Percentiles rank a stretch among this genome's conserved stretches.
Evolutionary conservation across 257 asterid species (phyloP).

Genomic region (Phtheirospermum japonicum): DNA sequence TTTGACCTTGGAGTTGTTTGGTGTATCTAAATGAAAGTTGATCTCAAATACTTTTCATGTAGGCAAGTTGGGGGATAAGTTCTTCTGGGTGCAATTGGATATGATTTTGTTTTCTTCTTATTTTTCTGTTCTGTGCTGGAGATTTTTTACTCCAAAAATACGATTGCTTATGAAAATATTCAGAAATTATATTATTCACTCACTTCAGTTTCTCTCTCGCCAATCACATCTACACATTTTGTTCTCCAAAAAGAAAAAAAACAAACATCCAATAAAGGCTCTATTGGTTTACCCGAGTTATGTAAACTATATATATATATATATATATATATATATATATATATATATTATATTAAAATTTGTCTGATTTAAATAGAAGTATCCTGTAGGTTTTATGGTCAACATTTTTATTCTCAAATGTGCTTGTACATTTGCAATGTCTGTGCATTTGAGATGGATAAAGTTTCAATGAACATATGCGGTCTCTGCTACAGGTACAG

Average conservation of each 20-base stretch:
- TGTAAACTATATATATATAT: no score
- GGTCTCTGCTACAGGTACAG: conserved; percentile 29
- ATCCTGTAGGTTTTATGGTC: background rate
- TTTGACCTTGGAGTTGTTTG: background rate
- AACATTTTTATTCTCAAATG: conserved; percentile 11
- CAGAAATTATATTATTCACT: background rate
- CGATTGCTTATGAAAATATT: background rate
- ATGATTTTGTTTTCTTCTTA: background rate
- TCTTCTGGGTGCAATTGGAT: background rate
- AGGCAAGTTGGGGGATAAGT: background rate
- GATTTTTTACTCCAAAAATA: background rate
- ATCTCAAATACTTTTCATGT: conserved; percentile 2
- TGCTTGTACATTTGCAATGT: conserved; percentile 15
- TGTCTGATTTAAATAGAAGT: background rate
- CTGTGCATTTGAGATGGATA: conserved; percentile 3
- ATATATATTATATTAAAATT: no score
- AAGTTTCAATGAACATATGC: conserved; percentile 20
- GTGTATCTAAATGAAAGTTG: conserved; percentile 9
- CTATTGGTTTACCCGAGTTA: background rate
- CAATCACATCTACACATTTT: background rate
- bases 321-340: no score
- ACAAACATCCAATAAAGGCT: background rate
- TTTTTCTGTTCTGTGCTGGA: background rate
- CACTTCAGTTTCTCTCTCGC: background rate
- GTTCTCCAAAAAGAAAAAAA: background rate